Conservation (phyloP, 306 rosid genomes). For the Heteromeles arbutifolia region DNA sequence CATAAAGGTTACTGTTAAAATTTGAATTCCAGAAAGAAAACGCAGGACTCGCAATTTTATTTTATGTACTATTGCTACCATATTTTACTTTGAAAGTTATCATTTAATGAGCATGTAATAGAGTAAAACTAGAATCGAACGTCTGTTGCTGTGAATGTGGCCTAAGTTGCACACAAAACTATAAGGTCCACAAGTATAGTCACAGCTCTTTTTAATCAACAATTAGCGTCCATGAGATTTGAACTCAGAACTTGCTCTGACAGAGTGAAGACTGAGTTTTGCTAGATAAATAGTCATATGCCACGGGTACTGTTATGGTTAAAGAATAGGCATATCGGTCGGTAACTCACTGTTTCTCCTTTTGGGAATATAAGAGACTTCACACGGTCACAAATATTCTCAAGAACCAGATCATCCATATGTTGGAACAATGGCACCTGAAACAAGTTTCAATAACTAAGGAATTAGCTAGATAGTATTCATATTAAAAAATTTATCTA, state of each 20-base stretch:
- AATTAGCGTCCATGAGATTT: too few relatives aligned
- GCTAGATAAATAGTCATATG: not conserved
- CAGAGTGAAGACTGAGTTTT: not conserved
- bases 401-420: slow-evolving; percentile 86
- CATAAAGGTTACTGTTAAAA: not conserved
- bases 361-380: slow-evolving; percentile 87
- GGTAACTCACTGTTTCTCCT: slow-evolving; percentile 74
- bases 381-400: slow-evolving; percentile 91
- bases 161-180: not conserved
- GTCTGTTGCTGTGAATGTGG: not conserved
- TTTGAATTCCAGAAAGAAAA: not conserved
- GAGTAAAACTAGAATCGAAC: not conserved
- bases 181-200: not conserved
- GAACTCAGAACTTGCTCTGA: not conserved
- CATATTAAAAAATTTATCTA: too few relatives aligned
- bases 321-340: not conserved
- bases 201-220: too few relatives aligned
- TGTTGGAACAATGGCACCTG: slow-evolving; percentile 90
- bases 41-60: not conserved
- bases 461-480: not conserved
- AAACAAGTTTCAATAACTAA: not conserved
- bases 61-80: not conserved
- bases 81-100: not conserved
- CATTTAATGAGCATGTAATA: not conserved
- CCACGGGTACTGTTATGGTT: not conserved